Evolutionary conservation across 2,329 filamentous ascomycete genomes (phyloP).

Genomic region (Fusarium zealandicum): DNA sequence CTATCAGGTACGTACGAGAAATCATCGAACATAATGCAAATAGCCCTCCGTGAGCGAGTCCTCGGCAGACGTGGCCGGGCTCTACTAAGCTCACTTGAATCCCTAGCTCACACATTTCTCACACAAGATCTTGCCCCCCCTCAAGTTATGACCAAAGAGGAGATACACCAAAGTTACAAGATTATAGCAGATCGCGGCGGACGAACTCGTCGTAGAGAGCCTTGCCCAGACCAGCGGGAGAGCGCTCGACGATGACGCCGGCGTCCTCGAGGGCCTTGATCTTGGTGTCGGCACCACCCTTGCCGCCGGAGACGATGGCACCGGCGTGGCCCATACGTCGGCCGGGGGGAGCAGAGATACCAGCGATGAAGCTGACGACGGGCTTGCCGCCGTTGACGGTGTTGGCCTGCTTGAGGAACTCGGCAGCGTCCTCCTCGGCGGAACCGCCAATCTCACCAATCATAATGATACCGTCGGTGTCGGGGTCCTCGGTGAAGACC

Average conservation of each 20-base stretch:
- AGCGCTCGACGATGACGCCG: constrained; percentile 95
- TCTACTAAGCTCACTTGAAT: constrained; percentile 33
- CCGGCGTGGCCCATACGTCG: constrained; percentile 98
- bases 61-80: constrained; percentile 27
- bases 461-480: constrained; percentile 99
- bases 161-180: constrained; percentile 24
- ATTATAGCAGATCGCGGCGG: constrained; percentile 90
- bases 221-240: constrained; percentile 90
- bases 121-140: constrained; percentile 16
- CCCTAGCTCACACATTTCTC: constrained; percentile 17
- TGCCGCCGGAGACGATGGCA: constrained; percentile 96
- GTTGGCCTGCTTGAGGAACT: constrained; percentile 94
- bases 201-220: constrained; percentile 95
- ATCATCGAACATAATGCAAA: constrained; percentile 43
- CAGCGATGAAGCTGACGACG: constrained; percentile 96
- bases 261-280: constrained; percentile 92
- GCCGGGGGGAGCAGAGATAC: constrained; percentile 95
- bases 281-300: constrained; percentile 98
- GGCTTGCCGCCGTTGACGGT: constrained; percentile 85
- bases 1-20: constrained; percentile 47
- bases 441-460: constrained; percentile 98
- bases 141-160: constrained; percentile 13
- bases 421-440: constrained; percentile 96
- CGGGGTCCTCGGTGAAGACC: constrained; percentile 93
- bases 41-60: constrained; percentile 39